phyloP scores from a whole-genome alignment of 345 rosid species.

The Mangifera indica region DNA sequence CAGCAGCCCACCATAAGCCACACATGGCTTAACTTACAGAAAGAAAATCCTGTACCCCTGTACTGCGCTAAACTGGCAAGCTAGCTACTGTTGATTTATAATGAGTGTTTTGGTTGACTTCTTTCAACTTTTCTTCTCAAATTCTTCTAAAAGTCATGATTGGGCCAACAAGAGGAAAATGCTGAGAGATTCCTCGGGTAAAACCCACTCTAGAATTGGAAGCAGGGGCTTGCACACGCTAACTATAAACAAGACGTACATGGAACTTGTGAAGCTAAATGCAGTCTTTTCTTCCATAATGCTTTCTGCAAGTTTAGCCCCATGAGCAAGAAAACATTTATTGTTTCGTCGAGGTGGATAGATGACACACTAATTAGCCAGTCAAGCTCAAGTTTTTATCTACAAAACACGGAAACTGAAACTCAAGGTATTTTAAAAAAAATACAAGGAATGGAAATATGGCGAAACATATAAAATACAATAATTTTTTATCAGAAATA shows the following conservation, averaged over 20 bases:
- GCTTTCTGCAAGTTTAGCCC: neutral
- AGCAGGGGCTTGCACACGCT: slow-evolving; percentile 1
- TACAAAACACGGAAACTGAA: too few relatives aligned
- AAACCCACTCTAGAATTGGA: neutral
- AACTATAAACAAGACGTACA: neutral
- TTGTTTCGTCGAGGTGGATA: neutral
- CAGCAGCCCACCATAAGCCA: slow-evolving; percentile 1
- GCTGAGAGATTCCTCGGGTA: neutral
- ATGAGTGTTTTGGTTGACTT: neutral
- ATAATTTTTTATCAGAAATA: too few relatives aligned
- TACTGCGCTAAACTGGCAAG: neutral
- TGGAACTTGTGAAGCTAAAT: neutral
- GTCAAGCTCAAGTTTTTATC: neutral
- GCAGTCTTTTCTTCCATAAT: neutral
- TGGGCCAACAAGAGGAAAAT: slow-evolving; percentile 14
- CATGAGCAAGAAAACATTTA: neutral
- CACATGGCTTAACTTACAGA: neutral
- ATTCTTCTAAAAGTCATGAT: neutral
- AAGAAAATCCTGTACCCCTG: neutral
- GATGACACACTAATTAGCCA: neutral
- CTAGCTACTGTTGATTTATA: neutral
- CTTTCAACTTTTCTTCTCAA: neutral
- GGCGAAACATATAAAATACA: too few relatives aligned
- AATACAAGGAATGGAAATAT: too few relatives aligned
- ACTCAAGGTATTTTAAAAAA: too few relatives aligned